Conservation (phyloP, 257 asterid species). For the Nicotiana tomentosiformis region DNA sequence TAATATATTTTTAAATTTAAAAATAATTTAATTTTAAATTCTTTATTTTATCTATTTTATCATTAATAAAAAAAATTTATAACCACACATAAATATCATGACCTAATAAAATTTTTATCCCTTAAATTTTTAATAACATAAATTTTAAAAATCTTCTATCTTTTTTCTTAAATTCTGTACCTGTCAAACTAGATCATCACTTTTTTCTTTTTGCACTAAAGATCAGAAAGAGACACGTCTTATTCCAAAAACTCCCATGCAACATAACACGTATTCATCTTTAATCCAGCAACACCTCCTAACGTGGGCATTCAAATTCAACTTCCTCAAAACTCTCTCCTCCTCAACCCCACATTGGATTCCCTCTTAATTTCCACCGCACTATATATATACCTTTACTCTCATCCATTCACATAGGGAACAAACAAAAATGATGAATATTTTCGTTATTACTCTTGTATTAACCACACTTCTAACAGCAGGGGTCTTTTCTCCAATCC, state of each 20-base stretch:
- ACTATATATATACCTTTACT: neutral
- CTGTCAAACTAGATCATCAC: too few relatives aligned
- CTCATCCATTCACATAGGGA: too few relatives aligned
- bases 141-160: too few relatives aligned
- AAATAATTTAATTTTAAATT: too few relatives aligned
- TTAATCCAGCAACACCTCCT: neutral
- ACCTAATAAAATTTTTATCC: too few relatives aligned
- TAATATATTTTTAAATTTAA: too few relatives aligned
- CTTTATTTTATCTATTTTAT: too few relatives aligned
- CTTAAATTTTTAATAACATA: too few relatives aligned
- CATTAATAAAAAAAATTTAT: too few relatives aligned
- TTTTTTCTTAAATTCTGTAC: too few relatives aligned
- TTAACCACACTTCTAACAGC: conserved; percentile 24
- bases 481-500: conserved; percentile 22
- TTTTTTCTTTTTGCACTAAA: neutral
- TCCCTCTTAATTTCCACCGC: neutral
- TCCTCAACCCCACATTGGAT: neutral
- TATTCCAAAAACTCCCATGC: neutral
- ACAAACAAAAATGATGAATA: conserved; percentile 24
- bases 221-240: neutral
- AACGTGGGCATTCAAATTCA: neutral
- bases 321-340: neutral
- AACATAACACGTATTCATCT: neutral
- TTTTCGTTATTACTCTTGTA: conserved; percentile 26
- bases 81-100: too few relatives aligned